Evolutionary conservation across 2,329 filamentous ascomycete genomes (phyloP).

Genomic region (Scytalidium sp.): DNA sequence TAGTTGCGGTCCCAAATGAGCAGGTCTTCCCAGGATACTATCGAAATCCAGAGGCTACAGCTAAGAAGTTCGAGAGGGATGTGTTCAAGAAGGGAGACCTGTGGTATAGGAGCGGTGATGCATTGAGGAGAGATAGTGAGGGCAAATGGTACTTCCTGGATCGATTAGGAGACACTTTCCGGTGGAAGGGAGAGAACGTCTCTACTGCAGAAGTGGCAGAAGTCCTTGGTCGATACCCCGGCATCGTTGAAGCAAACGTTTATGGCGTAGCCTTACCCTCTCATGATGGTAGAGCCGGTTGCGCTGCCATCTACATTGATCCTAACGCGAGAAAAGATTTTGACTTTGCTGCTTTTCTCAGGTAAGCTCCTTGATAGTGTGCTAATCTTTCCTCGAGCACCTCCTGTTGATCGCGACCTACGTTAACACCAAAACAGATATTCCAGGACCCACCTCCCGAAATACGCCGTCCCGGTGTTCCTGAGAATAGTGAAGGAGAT

Average conservation of each 20-base stretch:
- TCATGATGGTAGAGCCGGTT: slow-evolving; percentile 67
- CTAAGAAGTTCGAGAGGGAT: slow-evolving; percentile 61
- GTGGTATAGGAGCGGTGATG: slow-evolving; percentile 68
- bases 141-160: slow-evolving; percentile 71
- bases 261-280: slow-evolving; percentile 65
- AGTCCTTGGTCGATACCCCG: slow-evolving; percentile 55
- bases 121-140: slow-evolving; percentile 57
- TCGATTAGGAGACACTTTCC: slow-evolving; percentile 68
- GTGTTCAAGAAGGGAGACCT: slow-evolving; percentile 66
- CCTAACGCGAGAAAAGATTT: slow-evolving; percentile 45
- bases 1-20: slow-evolving; percentile 58
- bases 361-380: slow-evolving; percentile 34
- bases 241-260: slow-evolving; percentile 64
- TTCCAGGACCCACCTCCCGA: slow-evolving; percentile 57
- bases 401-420: no score
- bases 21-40: slow-evolving; percentile 67
- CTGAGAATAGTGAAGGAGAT: slow-evolving; percentile 57
- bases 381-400: no score
- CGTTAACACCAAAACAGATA: slow-evolving; percentile 34
- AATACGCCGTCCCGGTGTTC: slow-evolving; percentile 75
- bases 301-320: slow-evolving; percentile 59
- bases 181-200: slow-evolving; percentile 72
- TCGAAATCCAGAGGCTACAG: slow-evolving; percentile 62
- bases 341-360: slow-evolving; percentile 57
- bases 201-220: slow-evolving; percentile 66